phyloP scores from a whole-genome alignment of 495 filamentous ascomycete species.

The Talaromyces nanjingensis region DNA sequence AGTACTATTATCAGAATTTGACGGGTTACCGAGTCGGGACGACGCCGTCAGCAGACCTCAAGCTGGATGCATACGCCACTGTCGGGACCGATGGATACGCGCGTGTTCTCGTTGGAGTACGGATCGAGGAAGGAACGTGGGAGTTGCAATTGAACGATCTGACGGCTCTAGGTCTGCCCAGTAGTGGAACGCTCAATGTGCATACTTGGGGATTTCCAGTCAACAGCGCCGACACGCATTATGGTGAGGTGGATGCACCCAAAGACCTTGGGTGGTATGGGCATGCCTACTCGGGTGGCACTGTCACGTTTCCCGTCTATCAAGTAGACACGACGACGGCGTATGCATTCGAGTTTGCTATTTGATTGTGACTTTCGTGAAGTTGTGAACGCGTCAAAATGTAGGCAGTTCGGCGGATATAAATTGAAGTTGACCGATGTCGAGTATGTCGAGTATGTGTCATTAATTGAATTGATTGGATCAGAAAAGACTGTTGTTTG shows the following conservation, averaged over 20 bases:
- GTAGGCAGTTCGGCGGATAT: neutral
- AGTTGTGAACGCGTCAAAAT: neutral
- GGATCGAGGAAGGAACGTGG: slow-evolving; percentile 24
- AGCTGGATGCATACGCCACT: slow-evolving; percentile 23
- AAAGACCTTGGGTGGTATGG: slow-evolving; percentile 21
- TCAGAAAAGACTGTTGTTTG: neutral
- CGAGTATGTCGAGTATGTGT: neutral
- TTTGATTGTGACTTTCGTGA: neutral
- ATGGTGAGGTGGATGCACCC: slow-evolving; percentile 23
- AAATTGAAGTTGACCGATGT: neutral
- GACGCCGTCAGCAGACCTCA: slow-evolving; percentile 18
- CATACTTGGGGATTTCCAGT: slow-evolving; percentile 19
- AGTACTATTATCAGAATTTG: slow-evolving; percentile 28
- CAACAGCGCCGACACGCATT: slow-evolving; percentile 11
- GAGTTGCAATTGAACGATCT: slow-evolving; percentile 23
- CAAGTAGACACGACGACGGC: slow-evolving; percentile 24
- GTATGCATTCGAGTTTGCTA: slow-evolving; percentile 29
- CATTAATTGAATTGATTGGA: neutral
- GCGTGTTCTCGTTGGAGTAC: slow-evolving; percentile 25
- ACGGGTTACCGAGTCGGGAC: slow-evolving; percentile 23
- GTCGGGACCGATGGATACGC: slow-evolving; percentile 6
- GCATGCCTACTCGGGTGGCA: slow-evolving; percentile 24
- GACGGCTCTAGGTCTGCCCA: slow-evolving; percentile 21
- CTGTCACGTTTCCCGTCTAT: slow-evolving; percentile 27
- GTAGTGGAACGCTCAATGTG: slow-evolving; percentile 21